Percentiles rank a stretch among this genome's conserved stretches.
These are phyloP conservation scores for Pinus taeda DNA, from an alignment of 75 land plant species.

Conservation along the genomic window DNA sequence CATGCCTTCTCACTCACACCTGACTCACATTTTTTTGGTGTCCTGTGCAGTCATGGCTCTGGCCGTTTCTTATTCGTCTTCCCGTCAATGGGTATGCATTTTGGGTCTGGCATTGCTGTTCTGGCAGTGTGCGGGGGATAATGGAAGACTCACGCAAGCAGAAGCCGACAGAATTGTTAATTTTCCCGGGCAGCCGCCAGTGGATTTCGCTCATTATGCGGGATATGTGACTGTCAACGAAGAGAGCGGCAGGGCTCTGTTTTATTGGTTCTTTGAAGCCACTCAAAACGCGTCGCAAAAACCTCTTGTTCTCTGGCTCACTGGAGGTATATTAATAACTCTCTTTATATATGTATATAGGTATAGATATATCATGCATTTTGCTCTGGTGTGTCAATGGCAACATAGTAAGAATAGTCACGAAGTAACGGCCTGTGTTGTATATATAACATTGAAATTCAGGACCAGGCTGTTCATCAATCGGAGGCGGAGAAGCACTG, in stretches of 20 bases:
- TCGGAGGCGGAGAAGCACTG: conserved; percentile 66
- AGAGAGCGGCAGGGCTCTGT: conserved; percentile 30
- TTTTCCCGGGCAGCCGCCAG: conserved; percentile 57
- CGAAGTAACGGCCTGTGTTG: background rate
- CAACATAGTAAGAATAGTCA: background rate
- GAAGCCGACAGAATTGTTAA: conserved; percentile 25
- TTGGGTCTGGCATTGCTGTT: too few species aligned
- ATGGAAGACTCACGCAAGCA: too few species aligned
- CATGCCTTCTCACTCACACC: too few species aligned
- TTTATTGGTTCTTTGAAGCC: conserved; percentile 74
- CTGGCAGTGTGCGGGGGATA: too few species aligned
- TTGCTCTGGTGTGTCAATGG: background rate
- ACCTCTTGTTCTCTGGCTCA: conserved; percentile 73
- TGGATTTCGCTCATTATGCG: conserved; percentile 44
- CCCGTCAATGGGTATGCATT: too few species aligned
- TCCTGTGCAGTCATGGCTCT: too few species aligned
- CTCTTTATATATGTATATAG: background rate
- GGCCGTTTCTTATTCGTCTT: too few species aligned
- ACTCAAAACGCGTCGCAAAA: conserved; percentile 9
- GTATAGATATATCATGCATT: too few species aligned
- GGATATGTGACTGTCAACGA: conserved; percentile 38
- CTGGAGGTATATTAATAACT: conserved; percentile 38
- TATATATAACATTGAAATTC: background rate
- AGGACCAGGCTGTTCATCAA: conserved; percentile 95
- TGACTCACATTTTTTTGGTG: too few species aligned